Evolutionary conservation across 495 filamentous ascomycete species (phyloP), one percentile per base, ranked within the genome.

Genomic region (Podospora didyma): DNA sequence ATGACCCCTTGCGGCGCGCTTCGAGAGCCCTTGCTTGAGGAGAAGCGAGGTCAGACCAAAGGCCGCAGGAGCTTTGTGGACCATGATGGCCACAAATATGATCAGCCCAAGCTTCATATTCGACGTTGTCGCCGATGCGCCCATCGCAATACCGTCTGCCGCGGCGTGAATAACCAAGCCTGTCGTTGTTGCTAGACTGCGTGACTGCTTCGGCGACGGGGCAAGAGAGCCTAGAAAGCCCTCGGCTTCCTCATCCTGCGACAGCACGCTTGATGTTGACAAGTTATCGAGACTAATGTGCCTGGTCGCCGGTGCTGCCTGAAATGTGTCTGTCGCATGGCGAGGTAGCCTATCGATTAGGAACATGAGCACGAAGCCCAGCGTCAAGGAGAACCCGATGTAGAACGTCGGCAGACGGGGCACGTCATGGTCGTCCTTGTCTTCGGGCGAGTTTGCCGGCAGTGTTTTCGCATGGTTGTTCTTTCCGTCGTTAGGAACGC

Each of bases 281-380:
- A 96, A 77, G 55, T 92, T 87, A 62, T 90, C 87, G 20, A 96
- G 79, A 24, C 88, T 90, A 58, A 97, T 95, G 65, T 96, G 80
- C 57, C 80, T 65, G 16, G 80, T 76, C 55, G 76, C 58, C 56
- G 82, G 69, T 67, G 77, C 67, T 56, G 78, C 62, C 75, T 84
- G 72, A 62, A 79, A 63, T 70, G 72, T 69, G 46, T 79, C 78
- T 1, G 80, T 76, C 44, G 85, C 81, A 66, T 89, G 85, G 52
- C 84, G 82, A 24, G 94, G 92, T 7, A 96, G 74, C 49, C 88
- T 88, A 69, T 97, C 95, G 69, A 98, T 87, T 11, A 98, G 83
- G 69, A 95, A 97, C 94, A 98, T 98, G 55, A 98, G 77, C 57
- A 96, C 85, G 72, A 98, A 98, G 11, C 94, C 94, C 20, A 88